A percentile compares a stretch with the other conserved stretches of the same genome.
Evolutionary conservation across 176 grass and related monocot genomes (phyloP).

Genomic region (Lolium multiflorum): DNA sequence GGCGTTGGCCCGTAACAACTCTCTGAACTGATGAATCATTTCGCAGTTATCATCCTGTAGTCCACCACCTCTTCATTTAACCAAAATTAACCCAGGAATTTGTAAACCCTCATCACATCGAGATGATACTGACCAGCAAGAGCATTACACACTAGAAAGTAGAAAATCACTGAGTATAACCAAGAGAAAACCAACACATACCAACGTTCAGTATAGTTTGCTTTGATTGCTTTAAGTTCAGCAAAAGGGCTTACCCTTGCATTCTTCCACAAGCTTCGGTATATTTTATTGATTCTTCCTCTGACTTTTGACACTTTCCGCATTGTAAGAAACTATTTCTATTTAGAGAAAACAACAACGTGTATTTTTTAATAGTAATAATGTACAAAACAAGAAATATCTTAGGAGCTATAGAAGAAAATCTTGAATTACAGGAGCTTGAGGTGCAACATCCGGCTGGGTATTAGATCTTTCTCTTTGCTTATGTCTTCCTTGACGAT

Average conservation of each 20-base stretch:
- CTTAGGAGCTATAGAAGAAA: constrained; percentile 74
- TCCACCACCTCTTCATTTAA: not conserved
- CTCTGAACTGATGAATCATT: not conserved
- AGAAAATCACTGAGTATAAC: not conserved
- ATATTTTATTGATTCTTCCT: constrained; percentile 44
- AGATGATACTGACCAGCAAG: not conserved
- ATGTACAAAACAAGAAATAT: constrained; percentile 38
- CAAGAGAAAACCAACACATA: not conserved
- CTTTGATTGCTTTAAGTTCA: not conserved
- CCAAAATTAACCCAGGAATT: not conserved
- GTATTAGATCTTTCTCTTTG: constrained; percentile 57
- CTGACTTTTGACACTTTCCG: not conserved
- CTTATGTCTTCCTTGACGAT: constrained; percentile 61
- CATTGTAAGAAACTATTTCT: not conserved
- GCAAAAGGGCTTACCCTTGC: constrained; percentile 45
- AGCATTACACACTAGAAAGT: not conserved
- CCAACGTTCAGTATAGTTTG: not conserved
- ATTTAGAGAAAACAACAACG: constrained; percentile 36
- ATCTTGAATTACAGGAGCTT: constrained; percentile 80
- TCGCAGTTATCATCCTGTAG: not conserved
- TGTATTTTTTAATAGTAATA: constrained; percentile 31
- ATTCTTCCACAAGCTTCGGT: constrained; percentile 55
- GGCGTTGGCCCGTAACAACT: not conserved
- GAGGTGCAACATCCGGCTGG: constrained; percentile 46
- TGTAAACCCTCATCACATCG: not conserved